A percentile compares a stretch with the other conserved stretches of the same genome.
Evolutionary conservation across 2,329 filamentous ascomycete genomes (phyloP).

Genomic region (Annulohypoxylon truncatum): DNA sequence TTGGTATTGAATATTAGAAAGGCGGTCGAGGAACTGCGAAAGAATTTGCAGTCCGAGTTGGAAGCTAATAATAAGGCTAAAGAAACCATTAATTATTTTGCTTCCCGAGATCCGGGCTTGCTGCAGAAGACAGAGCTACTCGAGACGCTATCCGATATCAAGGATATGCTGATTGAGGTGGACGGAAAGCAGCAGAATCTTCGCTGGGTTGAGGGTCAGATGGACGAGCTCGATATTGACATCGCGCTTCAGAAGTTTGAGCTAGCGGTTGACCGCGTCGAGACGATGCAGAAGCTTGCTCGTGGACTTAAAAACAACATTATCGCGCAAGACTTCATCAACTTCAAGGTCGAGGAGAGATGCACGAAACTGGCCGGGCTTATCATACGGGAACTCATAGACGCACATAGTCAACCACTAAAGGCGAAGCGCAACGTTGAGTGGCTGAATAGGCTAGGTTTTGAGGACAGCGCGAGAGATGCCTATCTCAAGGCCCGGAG

Average conservation of each 20-base stretch:
- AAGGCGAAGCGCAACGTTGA: conserved; percentile 84
- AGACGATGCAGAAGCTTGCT: conserved; percentile 84
- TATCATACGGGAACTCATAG: conserved; percentile 80
- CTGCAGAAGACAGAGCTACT: conserved; percentile 84
- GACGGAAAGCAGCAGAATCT: conserved; percentile 97
- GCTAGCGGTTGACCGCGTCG: conserved; percentile 82
- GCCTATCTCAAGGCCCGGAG: conserved; percentile 85
- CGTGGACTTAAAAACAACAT: conserved; percentile 85
- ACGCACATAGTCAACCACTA: conserved; percentile 79
- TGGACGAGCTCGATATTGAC: conserved; percentile 96
- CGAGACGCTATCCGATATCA: conserved; percentile 80
- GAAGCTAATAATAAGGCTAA: conserved; percentile 86
- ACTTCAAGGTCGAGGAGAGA: conserved; percentile 88
- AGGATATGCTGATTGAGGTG: conserved; percentile 92
- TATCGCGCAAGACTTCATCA: conserved; percentile 91
- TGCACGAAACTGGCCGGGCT: conserved; percentile 80
- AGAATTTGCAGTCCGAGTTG: conserved; percentile 84
- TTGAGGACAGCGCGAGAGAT: conserved; percentile 88
- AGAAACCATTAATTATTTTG: conserved; percentile 88
- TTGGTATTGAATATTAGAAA: conserved; percentile 92
- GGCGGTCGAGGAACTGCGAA: conserved; percentile 90
- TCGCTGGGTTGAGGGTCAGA: conserved; percentile 93
- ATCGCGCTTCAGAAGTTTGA: conserved; percentile 93
- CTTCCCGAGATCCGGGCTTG: conserved; percentile 79
- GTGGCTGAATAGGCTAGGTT: conserved; percentile 88